phyloP scores from a whole-genome alignment of 306 rosid genomes.

The Dryas alaskensis region DNA sequence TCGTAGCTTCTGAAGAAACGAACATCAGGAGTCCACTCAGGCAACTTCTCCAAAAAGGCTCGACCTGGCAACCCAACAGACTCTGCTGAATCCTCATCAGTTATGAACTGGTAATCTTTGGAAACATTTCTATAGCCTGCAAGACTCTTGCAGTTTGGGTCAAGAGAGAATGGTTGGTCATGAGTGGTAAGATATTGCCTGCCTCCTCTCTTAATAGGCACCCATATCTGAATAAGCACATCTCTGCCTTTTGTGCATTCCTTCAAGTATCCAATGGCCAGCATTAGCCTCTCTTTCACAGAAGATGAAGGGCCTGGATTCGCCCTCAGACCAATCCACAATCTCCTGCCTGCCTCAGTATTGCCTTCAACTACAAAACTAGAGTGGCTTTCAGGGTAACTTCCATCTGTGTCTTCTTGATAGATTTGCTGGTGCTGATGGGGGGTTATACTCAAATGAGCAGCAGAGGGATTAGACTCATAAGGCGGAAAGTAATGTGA shows the following conservation, averaged over 20 bases:
- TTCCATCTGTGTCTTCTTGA: slow-evolving; percentile 16
- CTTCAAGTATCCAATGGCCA: slow-evolving; percentile 42
- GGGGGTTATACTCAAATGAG: not conserved
- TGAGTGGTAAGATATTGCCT: slow-evolving; percentile 14
- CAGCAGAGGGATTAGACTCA: not conserved
- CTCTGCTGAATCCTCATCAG: slow-evolving; percentile 20
- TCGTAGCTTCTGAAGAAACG: slow-evolving; percentile 43
- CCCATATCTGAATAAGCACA: slow-evolving; percentile 54
- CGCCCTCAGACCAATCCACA: slow-evolving; percentile 49
- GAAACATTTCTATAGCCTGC: slow-evolving; percentile 24
- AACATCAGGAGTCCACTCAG: slow-evolving; percentile 39
- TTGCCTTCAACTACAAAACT: slow-evolving; percentile 18
- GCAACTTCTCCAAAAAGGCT: slow-evolving; percentile 21
- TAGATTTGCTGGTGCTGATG: slow-evolving; percentile 28
- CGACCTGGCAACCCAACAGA: slow-evolving; percentile 17
- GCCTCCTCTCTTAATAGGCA: slow-evolving; percentile 33
- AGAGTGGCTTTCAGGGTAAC: not conserved
- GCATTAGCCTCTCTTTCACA: slow-evolving; percentile 44
- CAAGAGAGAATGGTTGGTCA: slow-evolving; percentile 25
- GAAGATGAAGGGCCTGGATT: slow-evolving; percentile 35
- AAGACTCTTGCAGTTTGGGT: slow-evolving; percentile 8
- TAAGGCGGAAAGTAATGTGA: slow-evolving; percentile 21
- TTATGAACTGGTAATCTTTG: slow-evolving; percentile 8
- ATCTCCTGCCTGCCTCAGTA: slow-evolving; percentile 29
- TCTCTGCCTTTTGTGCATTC: slow-evolving; percentile 38